These are phyloP conservation scores for Colletotrichum ledebouriae DNA, from an alignment of 2,329 filamentous ascomycete genomes.

Conservation along the genomic window DNA sequence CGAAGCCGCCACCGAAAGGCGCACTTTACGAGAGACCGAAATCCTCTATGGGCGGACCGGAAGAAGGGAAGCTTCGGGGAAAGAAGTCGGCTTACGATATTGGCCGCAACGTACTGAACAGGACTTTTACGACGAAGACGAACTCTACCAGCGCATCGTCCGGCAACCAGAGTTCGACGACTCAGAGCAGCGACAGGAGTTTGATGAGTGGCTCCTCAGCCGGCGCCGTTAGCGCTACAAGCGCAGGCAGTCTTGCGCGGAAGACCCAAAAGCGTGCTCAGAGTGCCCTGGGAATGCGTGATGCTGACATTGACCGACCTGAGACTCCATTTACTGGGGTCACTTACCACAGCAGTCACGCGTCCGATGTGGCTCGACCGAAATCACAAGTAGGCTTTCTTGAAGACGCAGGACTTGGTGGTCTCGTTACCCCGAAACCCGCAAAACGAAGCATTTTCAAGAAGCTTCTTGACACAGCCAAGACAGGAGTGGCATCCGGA, in stretches of 20 bases:
- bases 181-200: conserved; percentile 83
- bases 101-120: conserved; percentile 75
- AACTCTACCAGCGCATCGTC: conserved; percentile 84
- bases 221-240: conserved; percentile 92
- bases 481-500: conserved; percentile 91
- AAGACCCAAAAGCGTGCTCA: conserved; percentile 75
- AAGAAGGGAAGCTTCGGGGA: conserved; percentile 66
- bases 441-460: conserved; percentile 94
- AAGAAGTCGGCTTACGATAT: conserved; percentile 86
- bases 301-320: conserved; percentile 67
- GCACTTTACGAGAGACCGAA: conserved; percentile 67
- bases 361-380: conserved; percentile 70
- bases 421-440: conserved; percentile 80
- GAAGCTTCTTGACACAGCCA: conserved; percentile 93
- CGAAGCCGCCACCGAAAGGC: conserved; percentile 74
- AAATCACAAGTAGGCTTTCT: conserved; percentile 76
- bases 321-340: conserved; percentile 79
- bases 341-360: conserved; percentile 94
- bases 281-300: conserved; percentile 74
- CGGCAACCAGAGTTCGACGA: conserved; percentile 79
- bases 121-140: conserved; percentile 91
- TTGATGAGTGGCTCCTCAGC: conserved; percentile 96
- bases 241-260: conserved; percentile 91
- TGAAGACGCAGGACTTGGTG: conserved; percentile 81
- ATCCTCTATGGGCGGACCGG: conserved; percentile 66